Conservation (phyloP, 768 basidiomycete genomes). For the Clitopilus passeckerianus region DNA sequence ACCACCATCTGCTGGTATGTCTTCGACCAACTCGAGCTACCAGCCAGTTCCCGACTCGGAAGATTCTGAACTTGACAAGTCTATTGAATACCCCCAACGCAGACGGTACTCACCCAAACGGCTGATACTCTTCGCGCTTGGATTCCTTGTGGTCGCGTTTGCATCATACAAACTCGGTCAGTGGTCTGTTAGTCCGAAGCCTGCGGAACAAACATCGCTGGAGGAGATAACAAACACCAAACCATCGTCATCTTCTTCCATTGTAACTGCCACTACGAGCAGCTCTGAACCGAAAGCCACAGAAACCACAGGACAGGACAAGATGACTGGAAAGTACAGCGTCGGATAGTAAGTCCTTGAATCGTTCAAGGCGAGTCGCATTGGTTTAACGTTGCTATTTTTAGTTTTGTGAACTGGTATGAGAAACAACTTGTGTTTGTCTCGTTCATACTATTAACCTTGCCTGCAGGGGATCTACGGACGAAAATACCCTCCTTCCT, state of each 20-base stretch:
- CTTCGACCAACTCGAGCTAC: conserved; percentile 9
- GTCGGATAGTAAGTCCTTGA: conserved; percentile 68
- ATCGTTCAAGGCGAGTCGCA: not conserved
- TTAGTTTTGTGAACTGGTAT: conserved; percentile 77
- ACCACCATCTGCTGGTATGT: conserved; percentile 11
- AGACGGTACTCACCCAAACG: conserved; percentile 15
- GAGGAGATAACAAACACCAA: not conserved
- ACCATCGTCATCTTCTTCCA: conserved; percentile 2
- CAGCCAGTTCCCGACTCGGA: conserved; percentile 16
- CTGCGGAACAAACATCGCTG: not conserved
- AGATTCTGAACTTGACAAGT: conserved; percentile 13
- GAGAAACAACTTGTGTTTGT: not conserved
- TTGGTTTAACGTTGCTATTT: conserved; percentile 6
- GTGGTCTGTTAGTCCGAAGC: conserved; percentile 21
- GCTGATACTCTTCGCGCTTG: conserved; percentile 27
- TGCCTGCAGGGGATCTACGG: conserved; percentile 86
- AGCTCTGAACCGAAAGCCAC: conserved; percentile 7
- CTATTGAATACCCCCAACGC: conserved; percentile 16
- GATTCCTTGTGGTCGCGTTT: conserved; percentile 31
- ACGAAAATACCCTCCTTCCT: conserved; percentile 82
- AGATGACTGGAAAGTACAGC: conserved; percentile 54
- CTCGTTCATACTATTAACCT: conserved; percentile 1
- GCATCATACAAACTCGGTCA: conserved; percentile 39
- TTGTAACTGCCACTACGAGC: conserved; percentile 2
- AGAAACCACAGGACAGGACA: conserved; percentile 27